A percentile compares a stretch with the other conserved stretches of the same genome.
Evolutionary conservation across 2,329 filamentous ascomycete species (phyloP).

Genomic region (Microsporum ferrugineum): DNA sequence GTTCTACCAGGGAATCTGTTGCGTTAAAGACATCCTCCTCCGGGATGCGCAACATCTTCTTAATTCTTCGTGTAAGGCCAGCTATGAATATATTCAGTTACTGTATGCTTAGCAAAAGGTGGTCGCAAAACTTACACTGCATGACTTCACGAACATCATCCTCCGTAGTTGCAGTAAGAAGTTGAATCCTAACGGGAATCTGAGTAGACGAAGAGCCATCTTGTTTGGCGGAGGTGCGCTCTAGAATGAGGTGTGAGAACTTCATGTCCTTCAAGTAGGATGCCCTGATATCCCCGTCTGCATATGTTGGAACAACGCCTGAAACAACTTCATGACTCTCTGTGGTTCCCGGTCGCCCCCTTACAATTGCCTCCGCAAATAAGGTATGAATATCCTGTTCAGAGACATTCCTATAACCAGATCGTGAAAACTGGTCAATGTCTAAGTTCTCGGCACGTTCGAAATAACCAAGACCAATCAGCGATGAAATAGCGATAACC

Average conservation of each 20-base stretch:
- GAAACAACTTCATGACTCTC: not conserved
- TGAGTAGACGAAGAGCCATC: slow-evolving; percentile 3
- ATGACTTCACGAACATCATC: not conserved
- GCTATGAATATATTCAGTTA: not conserved
- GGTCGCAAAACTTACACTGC: not conserved
- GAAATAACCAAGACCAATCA: slow-evolving; percentile 8
- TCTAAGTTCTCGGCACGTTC: slow-evolving; percentile 6
- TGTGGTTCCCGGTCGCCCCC: slow-evolving; percentile 26
- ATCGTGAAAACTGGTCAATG: not conserved
- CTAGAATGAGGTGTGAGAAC: not conserved
- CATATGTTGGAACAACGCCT: not conserved
- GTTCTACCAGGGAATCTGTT: slow-evolving; percentile 1
- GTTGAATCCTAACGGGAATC: not conserved
- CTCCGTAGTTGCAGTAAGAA: not conserved
- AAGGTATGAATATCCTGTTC: slow-evolving; percentile 43
- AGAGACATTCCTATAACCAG: slow-evolving; percentile 19
- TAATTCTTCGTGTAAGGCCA: slow-evolving; percentile 4
- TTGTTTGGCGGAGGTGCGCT: not conserved
- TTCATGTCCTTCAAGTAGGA: not conserved
- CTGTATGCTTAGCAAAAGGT: not conserved
- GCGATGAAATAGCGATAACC: slow-evolving; percentile 6
- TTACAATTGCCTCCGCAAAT: slow-evolving; percentile 42
- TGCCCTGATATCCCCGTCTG: not conserved
- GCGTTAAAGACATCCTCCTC: slow-evolving; percentile 19
- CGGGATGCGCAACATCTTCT: slow-evolving; percentile 22